phyloP scores from a whole-genome alignment of 371 early-diverging fungal species.

The Mucor saturninus region DNA sequence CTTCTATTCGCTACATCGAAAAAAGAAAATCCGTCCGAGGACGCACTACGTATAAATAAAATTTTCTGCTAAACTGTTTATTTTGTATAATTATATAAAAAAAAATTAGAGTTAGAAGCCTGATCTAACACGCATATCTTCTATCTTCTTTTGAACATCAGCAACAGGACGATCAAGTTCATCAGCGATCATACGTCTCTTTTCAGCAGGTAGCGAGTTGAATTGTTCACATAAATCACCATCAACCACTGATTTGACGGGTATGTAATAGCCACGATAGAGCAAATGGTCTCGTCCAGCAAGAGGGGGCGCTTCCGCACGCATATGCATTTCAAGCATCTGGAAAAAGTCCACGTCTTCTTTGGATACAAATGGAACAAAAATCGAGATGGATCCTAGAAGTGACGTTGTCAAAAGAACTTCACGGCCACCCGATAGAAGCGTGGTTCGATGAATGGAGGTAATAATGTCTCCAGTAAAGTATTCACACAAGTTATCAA shows the following conservation, averaged over 20 bases:
- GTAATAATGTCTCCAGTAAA: slow-evolving; percentile 89
- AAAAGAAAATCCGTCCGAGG: too few species aligned
- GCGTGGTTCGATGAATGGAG: slow-evolving; percentile 73
- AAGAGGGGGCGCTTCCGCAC: slow-evolving; percentile 75
- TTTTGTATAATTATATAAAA: neutral
- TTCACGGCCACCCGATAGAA: slow-evolving; percentile 87
- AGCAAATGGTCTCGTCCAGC: slow-evolving; percentile 90
- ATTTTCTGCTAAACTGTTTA: too few species aligned
- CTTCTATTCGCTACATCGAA: too few species aligned
- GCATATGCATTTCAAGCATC: slow-evolving; percentile 89
- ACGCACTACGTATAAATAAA: too few species aligned
- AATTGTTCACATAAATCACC: slow-evolving; percentile 94
- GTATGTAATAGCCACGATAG: slow-evolving; percentile 81
- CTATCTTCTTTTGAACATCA: slow-evolving; percentile 93
- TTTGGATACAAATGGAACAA: slow-evolving; percentile 85
- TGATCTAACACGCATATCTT: slow-evolving; percentile 77
- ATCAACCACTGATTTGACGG: slow-evolving; percentile 88
- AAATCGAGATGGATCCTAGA: slow-evolving; percentile 81
- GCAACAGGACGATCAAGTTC: slow-evolving; percentile 85
- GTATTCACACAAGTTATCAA: slow-evolving; percentile 73
- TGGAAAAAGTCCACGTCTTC: slow-evolving; percentile 95
- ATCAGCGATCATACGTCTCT: slow-evolving; percentile 80
- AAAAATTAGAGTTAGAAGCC: slow-evolving; percentile 46
- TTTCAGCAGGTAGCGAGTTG: slow-evolving; percentile 69
- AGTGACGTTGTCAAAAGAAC: slow-evolving; percentile 87